Evolutionary conservation across 352 stramenopile species (phyloP), one percentile per base, ranked within the genome.

Genomic region (Globisporangium cederbergense): DNA sequence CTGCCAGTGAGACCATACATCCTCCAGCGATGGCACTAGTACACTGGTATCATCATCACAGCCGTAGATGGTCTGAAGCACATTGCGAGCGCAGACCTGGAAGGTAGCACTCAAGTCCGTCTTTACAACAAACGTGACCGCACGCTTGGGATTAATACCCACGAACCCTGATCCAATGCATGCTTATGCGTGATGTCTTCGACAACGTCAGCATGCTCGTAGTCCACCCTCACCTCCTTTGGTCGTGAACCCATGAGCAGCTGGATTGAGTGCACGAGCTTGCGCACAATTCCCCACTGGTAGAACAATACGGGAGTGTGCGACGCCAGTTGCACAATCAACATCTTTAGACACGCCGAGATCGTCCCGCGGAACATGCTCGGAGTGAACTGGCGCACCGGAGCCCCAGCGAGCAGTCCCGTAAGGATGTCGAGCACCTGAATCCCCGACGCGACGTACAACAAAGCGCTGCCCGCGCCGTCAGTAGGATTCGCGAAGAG

Each of bases 321-420:
- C 2, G 42, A 47, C 4, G 42, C 65, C 25, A 59, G 45, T 14
- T 62, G 62, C 13, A 62, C 66, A 5, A 90, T 47, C 32, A 88
- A 60, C 25, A 68, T 65, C 74, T 89, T 83, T 18, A 90, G 30
- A 25, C 70, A 79, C 18, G 74, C 76, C 4, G 78, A 57, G 40
- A 79, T 70, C 49, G 79, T 90, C n/a, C 79, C 78, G 9, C 76
- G 74, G 46, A 87, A 90, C 81, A 90, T 90, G 67, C 86, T 86
- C 0, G 79, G 81, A 56, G 77, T 81, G 65, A 89, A 90, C 11
- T 79, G 65, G 47, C 77, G 77, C 13, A 74, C 69, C 2, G 79
- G 78, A 1, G 79, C 74, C 4, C 79, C 79, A 4, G 75, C 79
- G n/a, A 88, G 58, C 49, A 90, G 65, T 20, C 59, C 81, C n/a